Evolutionary conservation across 2,329 filamentous ascomycete species (phyloP).

Genomic region (Penicillium sp.): DNA sequence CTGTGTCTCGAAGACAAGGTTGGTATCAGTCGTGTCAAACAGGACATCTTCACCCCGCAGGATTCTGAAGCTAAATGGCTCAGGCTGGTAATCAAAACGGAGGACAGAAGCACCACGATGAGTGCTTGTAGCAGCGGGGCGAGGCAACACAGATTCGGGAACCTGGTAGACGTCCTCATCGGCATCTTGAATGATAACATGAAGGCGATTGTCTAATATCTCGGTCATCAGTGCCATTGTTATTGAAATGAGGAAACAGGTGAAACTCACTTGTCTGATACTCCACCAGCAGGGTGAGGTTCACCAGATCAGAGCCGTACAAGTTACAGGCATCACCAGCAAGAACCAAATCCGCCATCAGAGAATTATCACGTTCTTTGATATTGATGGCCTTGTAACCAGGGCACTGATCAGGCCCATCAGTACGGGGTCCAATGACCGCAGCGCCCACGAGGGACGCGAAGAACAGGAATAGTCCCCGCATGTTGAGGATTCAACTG

Average conservation of each 20-base stretch:
- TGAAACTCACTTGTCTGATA: slow-evolving; percentile 57
- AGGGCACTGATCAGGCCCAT: slow-evolving; percentile 28
- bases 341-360: slow-evolving; percentile 70
- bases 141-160: slow-evolving; percentile 66
- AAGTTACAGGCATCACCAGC: slow-evolving; percentile 65
- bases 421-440: slow-evolving; percentile 17
- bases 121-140: slow-evolving; percentile 50
- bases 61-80: slow-evolving; percentile 69
- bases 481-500: slow-evolving; percentile 21
- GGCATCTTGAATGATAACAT: slow-evolving; percentile 72
- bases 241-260: background rate
- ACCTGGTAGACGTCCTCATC: slow-evolving; percentile 73
- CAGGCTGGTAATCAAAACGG: slow-evolving; percentile 52
- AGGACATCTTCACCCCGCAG: slow-evolving; percentile 44
- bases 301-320: slow-evolving; percentile 58
- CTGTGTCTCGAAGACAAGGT: slow-evolving; percentile 74
- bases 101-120: slow-evolving; percentile 47
- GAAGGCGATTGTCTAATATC: slow-evolving; percentile 62
- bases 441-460: slow-evolving; percentile 30
- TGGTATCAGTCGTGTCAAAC: slow-evolving; percentile 68
- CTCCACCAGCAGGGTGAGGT: slow-evolving; percentile 60
- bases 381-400: slow-evolving; percentile 42
- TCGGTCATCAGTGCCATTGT: background rate
- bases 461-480: slow-evolving; percentile 26
- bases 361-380: slow-evolving; percentile 39